Conservation (phyloP, 352 stramenopile genomes). For the Pythium rishiriense region DNA sequence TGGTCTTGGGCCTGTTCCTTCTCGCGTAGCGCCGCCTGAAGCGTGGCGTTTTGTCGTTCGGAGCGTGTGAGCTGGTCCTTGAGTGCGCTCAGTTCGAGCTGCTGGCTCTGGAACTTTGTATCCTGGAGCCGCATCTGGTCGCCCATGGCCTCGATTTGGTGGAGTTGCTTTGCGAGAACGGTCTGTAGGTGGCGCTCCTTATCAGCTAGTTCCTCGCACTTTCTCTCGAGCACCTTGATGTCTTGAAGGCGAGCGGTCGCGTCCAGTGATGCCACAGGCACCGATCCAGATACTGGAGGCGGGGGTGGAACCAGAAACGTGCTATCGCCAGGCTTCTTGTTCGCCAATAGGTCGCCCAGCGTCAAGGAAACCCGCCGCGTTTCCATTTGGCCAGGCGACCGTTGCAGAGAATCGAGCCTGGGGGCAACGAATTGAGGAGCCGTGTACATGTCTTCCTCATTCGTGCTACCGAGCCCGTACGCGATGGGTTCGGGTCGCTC, state of each 20-base stretch:
- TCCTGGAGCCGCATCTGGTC: constrained; percentile 26
- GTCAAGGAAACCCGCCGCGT: constrained; percentile 14
- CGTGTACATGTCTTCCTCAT: not conserved
- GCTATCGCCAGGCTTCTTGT: not conserved
- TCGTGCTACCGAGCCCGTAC: not conserved
- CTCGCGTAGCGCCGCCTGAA: constrained; percentile 27
- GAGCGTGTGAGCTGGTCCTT: constrained; percentile 26
- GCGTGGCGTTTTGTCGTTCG: constrained; percentile 26
- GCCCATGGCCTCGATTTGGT: constrained; percentile 20
- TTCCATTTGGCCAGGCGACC: not conserved
- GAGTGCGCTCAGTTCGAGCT: constrained; percentile 21
- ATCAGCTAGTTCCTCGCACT: constrained; percentile 11
- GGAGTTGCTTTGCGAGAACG: constrained; percentile 19
- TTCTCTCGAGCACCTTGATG: constrained; percentile 2
- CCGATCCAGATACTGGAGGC: not conserved
- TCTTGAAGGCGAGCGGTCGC: not conserved
- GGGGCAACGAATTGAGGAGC: not conserved
- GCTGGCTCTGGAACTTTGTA: constrained; percentile 7
- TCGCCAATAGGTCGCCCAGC: constrained; percentile 20
- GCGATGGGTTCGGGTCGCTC: not conserved
- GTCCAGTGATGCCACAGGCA: not conserved
- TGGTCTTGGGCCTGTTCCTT: constrained; percentile 33
- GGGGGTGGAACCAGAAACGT: not conserved
- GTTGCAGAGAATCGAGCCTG: not conserved
- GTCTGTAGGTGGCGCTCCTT: constrained; percentile 19